A percentile compares a stretch with the other conserved stretches of the same genome.
These are phyloP conservation scores for Amanita pseudoporphyria DNA, from an alignment of 768 basidiomycete genomes.

Conservation along the genomic window DNA sequence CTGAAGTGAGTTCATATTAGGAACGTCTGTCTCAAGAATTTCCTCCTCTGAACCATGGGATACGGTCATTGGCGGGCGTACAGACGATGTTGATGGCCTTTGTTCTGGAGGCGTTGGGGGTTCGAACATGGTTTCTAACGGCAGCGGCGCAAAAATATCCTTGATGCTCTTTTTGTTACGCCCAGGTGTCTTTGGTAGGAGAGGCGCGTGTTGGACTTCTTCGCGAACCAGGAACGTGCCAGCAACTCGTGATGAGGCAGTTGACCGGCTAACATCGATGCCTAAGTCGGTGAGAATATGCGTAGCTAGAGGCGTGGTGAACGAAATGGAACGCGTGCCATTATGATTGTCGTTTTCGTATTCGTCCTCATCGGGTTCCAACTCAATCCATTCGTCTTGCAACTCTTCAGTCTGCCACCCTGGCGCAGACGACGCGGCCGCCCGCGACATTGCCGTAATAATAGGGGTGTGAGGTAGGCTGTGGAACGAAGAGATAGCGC, in stretches of 20 bases:
- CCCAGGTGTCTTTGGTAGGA: conserved; percentile 61
- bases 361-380: conserved; percentile 32
- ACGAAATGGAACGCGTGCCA: conserved; percentile 48
- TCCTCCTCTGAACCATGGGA: conserved; percentile 25
- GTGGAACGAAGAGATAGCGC: neutral
- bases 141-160: conserved; percentile 82
- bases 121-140: conserved; percentile 88
- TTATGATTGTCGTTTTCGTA: conserved; percentile 30
- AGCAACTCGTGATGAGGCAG: conserved; percentile 23
- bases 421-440: conserved; percentile 25
- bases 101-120: conserved; percentile 72
- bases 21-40: conserved; percentile 40
- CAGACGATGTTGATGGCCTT: conserved; percentile 8
- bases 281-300: conserved; percentile 39
- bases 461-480: conserved; percentile 1
- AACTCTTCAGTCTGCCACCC: conserved; percentile 88
- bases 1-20: conserved; percentile 36
- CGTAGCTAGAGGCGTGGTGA: conserved; percentile 47
- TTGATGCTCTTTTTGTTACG: conserved; percentile 51
- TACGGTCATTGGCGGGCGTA: conserved; percentile 3
- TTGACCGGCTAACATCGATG: conserved; percentile 19
- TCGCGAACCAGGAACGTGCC: conserved; percentile 76
- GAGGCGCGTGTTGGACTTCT: conserved; percentile 43
- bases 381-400: conserved; percentile 85
- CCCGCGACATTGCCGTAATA: conserved; percentile 22